phyloP scores from a whole-genome alignment of 1,139 yeast species.

The Torulaspora globosa region DNA sequence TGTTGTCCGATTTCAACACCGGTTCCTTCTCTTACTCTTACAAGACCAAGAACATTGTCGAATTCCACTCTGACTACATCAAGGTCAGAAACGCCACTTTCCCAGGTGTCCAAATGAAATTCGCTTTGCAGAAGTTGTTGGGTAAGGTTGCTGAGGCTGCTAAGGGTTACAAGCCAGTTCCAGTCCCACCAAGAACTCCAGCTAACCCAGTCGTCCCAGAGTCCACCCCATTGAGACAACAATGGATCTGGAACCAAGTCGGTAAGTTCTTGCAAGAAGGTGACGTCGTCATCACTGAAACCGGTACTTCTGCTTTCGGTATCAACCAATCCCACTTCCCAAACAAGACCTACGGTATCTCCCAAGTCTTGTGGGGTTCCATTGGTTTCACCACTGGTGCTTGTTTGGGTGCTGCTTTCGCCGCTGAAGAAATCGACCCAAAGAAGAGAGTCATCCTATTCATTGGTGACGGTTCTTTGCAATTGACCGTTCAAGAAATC shows the following conservation, averaged over 20 bases:
- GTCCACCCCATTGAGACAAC: conserved; percentile 54
- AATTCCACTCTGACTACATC: conserved; percentile 85
- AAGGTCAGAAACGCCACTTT: conserved; percentile 71
- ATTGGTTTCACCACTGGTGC: conserved; percentile 88
- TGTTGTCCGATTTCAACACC: conserved; percentile 83
- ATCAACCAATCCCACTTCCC: conserved; percentile 78
- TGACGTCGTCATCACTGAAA: conserved; percentile 77
- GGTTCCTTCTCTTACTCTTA: conserved; percentile 83
- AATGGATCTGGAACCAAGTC: conserved; percentile 77
- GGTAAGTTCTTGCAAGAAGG: conserved; percentile 73
- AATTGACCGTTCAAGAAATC: conserved; percentile 82
- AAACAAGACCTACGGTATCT: conserved; percentile 65
- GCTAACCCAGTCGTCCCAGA: conserved; percentile 44
- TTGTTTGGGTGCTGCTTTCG: conserved; percentile 78
- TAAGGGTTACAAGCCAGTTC: conserved; percentile 42
- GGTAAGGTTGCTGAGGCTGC: conserved; percentile 40
- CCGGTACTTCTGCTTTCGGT: conserved; percentile 90
- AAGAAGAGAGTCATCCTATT: conserved; percentile 71
- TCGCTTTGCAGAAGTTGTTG: conserved; percentile 51
- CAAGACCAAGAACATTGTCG: conserved; percentile 73
- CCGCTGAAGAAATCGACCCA: conserved; percentile 70
- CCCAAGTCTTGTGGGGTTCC: conserved; percentile 89
- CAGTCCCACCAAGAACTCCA: conserved; percentile 46
- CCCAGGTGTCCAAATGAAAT: conserved; percentile 77
- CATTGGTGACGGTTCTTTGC: conserved; percentile 89